These are phyloP conservation scores for Paraleonurus japonicus DNA, from an alignment of 257 asterid genomes.

Conservation along the genomic window DNA sequence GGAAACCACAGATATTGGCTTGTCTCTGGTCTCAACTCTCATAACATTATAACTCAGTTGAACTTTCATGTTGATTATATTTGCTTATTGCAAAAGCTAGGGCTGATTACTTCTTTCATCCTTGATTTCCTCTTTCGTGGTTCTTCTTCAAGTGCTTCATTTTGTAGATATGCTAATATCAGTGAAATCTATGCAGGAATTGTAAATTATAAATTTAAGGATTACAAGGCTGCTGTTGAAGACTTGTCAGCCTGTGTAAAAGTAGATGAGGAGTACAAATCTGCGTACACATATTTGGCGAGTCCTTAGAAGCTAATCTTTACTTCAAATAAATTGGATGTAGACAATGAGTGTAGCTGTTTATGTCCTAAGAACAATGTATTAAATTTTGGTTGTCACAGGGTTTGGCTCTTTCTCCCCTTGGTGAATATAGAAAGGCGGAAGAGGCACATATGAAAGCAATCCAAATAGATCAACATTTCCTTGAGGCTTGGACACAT, in stretches of 20 bases:
- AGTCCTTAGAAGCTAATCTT: constrained; percentile 32
- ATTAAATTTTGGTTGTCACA: constrained; percentile 37
- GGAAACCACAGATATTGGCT: background rate
- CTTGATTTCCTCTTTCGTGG: background rate
- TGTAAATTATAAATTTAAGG: constrained; percentile 92
- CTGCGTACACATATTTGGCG: constrained; percentile 96
- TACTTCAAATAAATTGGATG: constrained; percentile 23
- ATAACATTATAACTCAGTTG: background rate
- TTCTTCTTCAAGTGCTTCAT: constrained; percentile 25
- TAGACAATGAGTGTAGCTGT: background rate
- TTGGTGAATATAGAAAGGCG: constrained; percentile 82
- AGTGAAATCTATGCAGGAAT: constrained; percentile 66
- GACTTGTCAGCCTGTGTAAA: constrained; percentile 86
- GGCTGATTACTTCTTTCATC: constrained; percentile 4
- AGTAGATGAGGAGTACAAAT: constrained; percentile 80
- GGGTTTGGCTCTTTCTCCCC: constrained; percentile 90
- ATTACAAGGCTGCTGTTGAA: constrained; percentile 81
- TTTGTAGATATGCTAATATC: constrained; percentile 21
- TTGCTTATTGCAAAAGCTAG: constrained; percentile 24
- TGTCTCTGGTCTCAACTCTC: background rate
- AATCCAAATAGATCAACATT: constrained; percentile 72
- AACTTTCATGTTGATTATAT: constrained; percentile 4
- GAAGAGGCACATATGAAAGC: constrained; percentile 95
- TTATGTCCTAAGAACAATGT: constrained; percentile 7
- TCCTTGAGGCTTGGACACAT: constrained; percentile 97